Evolutionary conservation across 164 flowering plant species (phyloP).

Genomic region (Echeveria elegans): DNA sequence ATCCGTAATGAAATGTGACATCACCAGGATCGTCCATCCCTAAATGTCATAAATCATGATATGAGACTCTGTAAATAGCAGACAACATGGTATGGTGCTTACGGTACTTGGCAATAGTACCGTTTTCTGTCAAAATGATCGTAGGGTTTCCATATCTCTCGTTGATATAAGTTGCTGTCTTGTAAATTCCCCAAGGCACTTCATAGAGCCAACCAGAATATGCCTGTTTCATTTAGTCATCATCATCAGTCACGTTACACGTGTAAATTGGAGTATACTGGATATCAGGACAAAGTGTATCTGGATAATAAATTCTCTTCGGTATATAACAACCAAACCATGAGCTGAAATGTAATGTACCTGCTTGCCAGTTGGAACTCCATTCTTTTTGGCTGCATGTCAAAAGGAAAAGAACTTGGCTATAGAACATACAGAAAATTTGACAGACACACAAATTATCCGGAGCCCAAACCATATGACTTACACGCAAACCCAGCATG

Average conservation of each 20-base stretch:
- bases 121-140: conserved; percentile 3
- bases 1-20: not conserved
- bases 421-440: conserved; percentile 3
- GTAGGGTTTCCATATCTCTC: conserved; percentile 3
- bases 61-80: not conserved
- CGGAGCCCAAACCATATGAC: not conserved
- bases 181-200: conserved; percentile 4
- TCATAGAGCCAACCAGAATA: conserved; percentile 4
- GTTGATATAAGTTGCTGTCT: not conserved
- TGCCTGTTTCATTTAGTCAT: not conserved
- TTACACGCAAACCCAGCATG: conserved; percentile 14
- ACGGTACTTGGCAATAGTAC: not conserved
- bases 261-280: not conserved
- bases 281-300: not conserved
- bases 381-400: conserved; percentile 6
- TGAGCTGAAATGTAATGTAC: not conserved
- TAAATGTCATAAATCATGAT: not conserved
- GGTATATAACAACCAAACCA: not conserved
- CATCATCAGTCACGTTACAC: not conserved
- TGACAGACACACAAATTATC: too few species aligned
- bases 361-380: conserved; percentile 2
- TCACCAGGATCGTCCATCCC: not conserved
- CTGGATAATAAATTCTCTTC: not conserved
- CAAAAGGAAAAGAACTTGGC: too few species aligned
- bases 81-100: not conserved